Evolutionary conservation across 2,329 filamentous ascomycete species (phyloP), one percentile per base, ranked within the genome.

Genomic region (Neonectria punicea): DNA sequence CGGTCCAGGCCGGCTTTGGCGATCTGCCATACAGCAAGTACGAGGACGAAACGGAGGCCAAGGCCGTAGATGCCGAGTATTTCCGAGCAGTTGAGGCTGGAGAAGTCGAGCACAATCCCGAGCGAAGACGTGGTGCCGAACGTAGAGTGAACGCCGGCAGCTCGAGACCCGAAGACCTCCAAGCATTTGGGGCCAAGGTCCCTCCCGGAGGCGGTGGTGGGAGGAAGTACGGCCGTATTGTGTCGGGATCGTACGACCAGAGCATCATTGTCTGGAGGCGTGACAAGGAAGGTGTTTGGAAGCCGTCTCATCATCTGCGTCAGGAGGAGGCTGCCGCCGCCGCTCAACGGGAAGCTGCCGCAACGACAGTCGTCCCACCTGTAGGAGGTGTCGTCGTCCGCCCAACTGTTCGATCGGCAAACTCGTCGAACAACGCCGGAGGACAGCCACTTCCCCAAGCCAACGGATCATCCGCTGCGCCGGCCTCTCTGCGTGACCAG

Each of bases 241-340:
- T 99, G 4, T 98, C 94, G 7, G 96, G 96, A 2, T 97, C 94
- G 1, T 99, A 99, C 72, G 96, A 99, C 72, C 93, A 97, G 80
- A 94, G 90, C 11, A 93, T 99, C 71, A 94, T 98, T 70, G 93
- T 99, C 61, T 99, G 96, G 96, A 91, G 92, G 71, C 90, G 93
- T 66, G 92, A 97, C 69, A 88, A 89, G 69, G 90, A 96, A 70
- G 94, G 94, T 2, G 88, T 92, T 28, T 98, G 96, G 94, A 90
- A 90, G 70, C 89, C 90, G 58, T 89, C 89, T 36, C 92, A 95
- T 69, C 88, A 88, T 49, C 84, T 97, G 10, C 86, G 89, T 43
- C 93, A 97, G 76, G 91, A 92, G 75, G 90, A 93, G 63, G 91
- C 89, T 2, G 86, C 87, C 0, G 78, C 81, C 1, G 82, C 85